Conservation (phyloP, 306 rosid species). For the Fagus sylvatica region DNA sequence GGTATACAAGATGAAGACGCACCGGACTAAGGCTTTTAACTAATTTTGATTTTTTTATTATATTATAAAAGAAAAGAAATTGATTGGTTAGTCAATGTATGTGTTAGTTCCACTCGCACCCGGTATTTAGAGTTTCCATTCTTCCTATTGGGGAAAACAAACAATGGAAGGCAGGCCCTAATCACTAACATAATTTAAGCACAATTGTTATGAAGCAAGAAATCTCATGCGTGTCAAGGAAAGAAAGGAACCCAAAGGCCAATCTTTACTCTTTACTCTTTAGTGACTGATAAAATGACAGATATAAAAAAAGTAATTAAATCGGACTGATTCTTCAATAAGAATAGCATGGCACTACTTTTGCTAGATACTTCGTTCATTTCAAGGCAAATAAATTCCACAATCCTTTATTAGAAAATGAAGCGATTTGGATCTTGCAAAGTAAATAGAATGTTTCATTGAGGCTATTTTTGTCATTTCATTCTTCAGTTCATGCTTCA, state of each 20-base stretch:
- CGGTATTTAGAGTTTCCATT: neutral
- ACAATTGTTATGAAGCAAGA: conserved; percentile 38
- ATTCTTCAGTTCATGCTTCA: conserved; percentile 26
- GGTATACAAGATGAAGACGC: neutral
- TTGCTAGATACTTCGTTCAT: conserved; percentile 37
- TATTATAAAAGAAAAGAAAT: too few species aligned
- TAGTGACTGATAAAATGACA: neutral
- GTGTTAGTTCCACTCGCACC: too few species aligned
- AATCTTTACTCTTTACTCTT: neutral
- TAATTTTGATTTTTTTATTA: neutral
- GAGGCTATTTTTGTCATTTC: conserved; percentile 32
- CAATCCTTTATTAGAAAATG: conserved; percentile 23
- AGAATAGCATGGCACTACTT: conserved; percentile 29
- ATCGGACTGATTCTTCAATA: conserved; percentile 61
- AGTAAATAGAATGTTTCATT: neutral
- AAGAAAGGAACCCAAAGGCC: neutral
- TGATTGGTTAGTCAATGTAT: too few species aligned
- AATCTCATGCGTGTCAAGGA: conserved; percentile 40
- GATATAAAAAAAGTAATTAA: neutral
- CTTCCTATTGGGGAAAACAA: too few species aligned
- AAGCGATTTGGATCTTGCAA: conserved; percentile 22
- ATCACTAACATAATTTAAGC: conserved; percentile 24
- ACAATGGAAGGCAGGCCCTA: neutral
- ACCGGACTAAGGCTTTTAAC: neutral
- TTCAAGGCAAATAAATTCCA: conserved; percentile 41